Conservation (phyloP, 2,329 filamentous ascomycete species). For the Dactylellina sp. region DNA sequence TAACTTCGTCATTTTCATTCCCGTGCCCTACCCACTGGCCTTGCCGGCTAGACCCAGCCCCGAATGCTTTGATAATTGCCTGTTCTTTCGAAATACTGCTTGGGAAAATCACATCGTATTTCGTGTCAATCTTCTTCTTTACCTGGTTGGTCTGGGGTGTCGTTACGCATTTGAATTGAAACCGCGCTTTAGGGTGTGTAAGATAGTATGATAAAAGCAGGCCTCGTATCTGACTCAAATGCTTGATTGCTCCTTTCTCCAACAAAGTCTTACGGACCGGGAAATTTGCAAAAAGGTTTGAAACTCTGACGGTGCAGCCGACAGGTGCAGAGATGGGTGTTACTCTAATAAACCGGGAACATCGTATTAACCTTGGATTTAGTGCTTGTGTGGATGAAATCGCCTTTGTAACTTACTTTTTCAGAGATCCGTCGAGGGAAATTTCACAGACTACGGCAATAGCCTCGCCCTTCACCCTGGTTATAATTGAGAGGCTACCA, state of each 20-base stretch:
- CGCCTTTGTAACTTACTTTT: conserved; percentile 62
- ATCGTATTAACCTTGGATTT: conserved; percentile 27
- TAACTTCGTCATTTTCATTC: conserved; percentile 22
- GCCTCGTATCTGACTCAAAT: conserved; percentile 59
- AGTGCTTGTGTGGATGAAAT: conserved; percentile 53
- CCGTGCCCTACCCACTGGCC: conserved; percentile 35
- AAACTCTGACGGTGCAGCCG: conserved; percentile 72
- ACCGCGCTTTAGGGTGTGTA: conserved; percentile 69
- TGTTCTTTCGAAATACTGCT: conserved; percentile 68
- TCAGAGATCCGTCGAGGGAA: conserved; percentile 67
- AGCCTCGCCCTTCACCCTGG: conserved; percentile 70
- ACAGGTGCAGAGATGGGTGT: conserved; percentile 68
- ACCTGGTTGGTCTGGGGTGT: conserved; percentile 38
- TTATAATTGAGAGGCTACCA: conserved; percentile 68
- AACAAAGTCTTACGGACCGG: conserved; percentile 69
- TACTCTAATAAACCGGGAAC: conserved; percentile 62
- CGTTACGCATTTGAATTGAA: conserved; percentile 67
- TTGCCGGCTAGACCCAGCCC: conserved; percentile 65
- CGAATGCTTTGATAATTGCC: conserved; percentile 70
- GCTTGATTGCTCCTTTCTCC: conserved; percentile 42
- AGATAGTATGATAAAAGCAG: conserved; percentile 72
- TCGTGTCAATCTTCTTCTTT: conserved; percentile 64
- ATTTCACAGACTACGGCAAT: conserved; percentile 69
- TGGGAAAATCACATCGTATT: conserved; percentile 70
- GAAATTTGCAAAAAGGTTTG: conserved; percentile 70